Evolutionary conservation across 331 rosid species (phyloP).

Genomic region (Quercus tomentella): DNA sequence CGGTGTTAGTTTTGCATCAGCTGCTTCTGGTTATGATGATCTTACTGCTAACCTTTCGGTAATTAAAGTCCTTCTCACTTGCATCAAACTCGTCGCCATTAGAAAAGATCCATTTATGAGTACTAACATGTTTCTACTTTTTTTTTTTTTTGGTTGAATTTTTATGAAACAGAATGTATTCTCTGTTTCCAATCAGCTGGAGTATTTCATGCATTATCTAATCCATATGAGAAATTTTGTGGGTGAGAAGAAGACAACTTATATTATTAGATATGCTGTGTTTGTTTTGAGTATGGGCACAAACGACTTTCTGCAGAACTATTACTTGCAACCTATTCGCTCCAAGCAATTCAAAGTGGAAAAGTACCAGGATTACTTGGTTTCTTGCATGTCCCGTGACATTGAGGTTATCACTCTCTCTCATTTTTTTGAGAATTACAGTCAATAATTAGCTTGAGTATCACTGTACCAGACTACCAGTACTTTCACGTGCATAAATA

Average conservation of each 20-base stretch:
- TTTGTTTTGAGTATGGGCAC: constrained; percentile 65
- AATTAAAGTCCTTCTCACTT: not conserved
- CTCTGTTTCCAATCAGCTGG: constrained; percentile 45
- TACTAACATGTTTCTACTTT: not conserved
- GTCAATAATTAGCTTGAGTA: not conserved
- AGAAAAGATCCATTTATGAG: not conserved
- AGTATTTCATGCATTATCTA: constrained; percentile 65
- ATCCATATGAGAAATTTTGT: constrained; percentile 36
- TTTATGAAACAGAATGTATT: constrained; percentile 54
- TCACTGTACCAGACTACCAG: no score
- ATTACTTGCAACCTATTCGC: constrained; percentile 58
- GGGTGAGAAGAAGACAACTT: constrained; percentile 42
- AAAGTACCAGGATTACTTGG: constrained; percentile 48
- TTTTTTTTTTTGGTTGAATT: not conserved
- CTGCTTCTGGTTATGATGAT: constrained; percentile 76
- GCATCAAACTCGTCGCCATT: not conserved
- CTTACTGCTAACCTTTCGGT: constrained; percentile 71
- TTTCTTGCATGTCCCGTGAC: constrained; percentile 40
- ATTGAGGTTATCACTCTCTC: constrained; percentile 36
- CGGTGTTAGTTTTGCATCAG: constrained; percentile 86
- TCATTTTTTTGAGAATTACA: not conserved
- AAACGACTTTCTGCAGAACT: constrained; percentile 73
- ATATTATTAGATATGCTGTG: constrained; percentile 41
- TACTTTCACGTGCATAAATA: no score
- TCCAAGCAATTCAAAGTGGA: constrained; percentile 49